Evolutionary conservation across 768 basidiomycete species (phyloP).

Genomic region (Serpula lacrymans): DNA sequence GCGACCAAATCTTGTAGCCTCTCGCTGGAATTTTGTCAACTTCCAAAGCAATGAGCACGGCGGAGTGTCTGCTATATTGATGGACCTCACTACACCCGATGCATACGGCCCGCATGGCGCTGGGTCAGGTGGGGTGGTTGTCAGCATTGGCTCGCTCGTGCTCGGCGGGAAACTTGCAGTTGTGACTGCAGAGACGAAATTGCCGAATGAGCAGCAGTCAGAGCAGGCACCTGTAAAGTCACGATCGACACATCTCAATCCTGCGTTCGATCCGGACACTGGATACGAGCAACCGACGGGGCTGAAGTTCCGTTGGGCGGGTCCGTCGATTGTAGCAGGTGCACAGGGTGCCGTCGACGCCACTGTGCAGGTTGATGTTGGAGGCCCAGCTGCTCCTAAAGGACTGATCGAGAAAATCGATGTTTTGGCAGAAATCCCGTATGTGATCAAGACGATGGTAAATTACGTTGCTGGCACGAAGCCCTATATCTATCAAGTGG

Average conservation of each 20-base stretch:
- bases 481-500: slow-evolving; percentile 90
- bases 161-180: slow-evolving; percentile 71
- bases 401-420: slow-evolving; percentile 93
- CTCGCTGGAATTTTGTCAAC: slow-evolving; percentile 92
- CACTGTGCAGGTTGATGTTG: slow-evolving; percentile 54
- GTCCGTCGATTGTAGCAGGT: slow-evolving; percentile 53
- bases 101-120: slow-evolving; percentile 74
- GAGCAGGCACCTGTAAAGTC: slow-evolving; percentile 54
- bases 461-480: slow-evolving; percentile 92
- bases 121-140: slow-evolving; percentile 78
- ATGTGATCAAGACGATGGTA: slow-evolving; percentile 87
- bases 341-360: slow-evolving; percentile 55
- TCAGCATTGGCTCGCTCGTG: slow-evolving; percentile 85
- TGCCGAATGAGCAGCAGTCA: slow-evolving; percentile 55
- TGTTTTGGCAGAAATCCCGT: slow-evolving; percentile 91
- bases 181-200: slow-evolving; percentile 78
- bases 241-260: slow-evolving; percentile 59
- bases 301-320: slow-evolving; percentile 77
- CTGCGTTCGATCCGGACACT: slow-evolving; percentile 70
- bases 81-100: slow-evolving; percentile 91
- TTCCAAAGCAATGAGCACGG: slow-evolving; percentile 77
- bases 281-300: slow-evolving; percentile 72
- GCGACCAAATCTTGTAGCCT: slow-evolving; percentile 90
- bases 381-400: slow-evolving; percentile 51
- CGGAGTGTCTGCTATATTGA: slow-evolving; percentile 84